Percentiles rank a stretch among this genome's conserved stretches.
These are phyloP conservation scores for Neonectria punicea DNA, from an alignment of 2,329 filamentous ascomycete species.

Conservation along the genomic window DNA sequence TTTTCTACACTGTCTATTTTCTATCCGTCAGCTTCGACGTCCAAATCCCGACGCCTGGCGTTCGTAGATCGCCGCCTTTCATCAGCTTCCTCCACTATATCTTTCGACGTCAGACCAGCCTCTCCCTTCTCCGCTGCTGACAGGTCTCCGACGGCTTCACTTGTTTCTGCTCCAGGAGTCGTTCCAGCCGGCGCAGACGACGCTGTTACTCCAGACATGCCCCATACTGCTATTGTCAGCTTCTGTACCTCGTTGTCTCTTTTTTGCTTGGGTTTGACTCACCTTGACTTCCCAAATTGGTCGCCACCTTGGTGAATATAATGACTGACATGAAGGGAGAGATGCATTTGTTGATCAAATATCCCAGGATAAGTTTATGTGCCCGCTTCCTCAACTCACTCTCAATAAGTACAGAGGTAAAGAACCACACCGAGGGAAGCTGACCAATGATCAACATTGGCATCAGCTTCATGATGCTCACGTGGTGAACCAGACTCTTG, in stretches of 20 bases:
- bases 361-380: constrained; percentile 33
- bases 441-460: constrained; percentile 35
- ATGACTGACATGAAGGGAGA: constrained; percentile 36
- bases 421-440: constrained; percentile 33
- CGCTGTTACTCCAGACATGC: constrained; percentile 37
- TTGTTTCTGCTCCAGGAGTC: not conserved
- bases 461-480: constrained; percentile 26
- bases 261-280: not conserved
- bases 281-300: constrained; percentile 36
- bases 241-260: too few relatives aligned
- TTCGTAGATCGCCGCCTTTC: not conserved
- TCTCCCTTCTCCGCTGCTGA: constrained; percentile 31
- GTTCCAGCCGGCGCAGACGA: constrained; percentile 25
- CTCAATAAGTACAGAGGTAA: constrained; percentile 32
- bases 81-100: not conserved
- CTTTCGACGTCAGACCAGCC: not conserved
- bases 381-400: constrained; percentile 26
- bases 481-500: constrained; percentile 11
- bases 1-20: not conserved
- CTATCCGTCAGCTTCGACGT: not conserved
- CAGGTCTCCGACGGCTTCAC: not conserved
- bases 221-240: constrained; percentile 26
- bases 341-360: constrained; percentile 34
- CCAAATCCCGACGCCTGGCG: not conserved
- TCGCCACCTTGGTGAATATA: constrained; percentile 40